Evolutionary conservation across 2,329 filamentous ascomycete genomes (phyloP).

Genomic region (Cucurbitaria berberidis): DNA sequence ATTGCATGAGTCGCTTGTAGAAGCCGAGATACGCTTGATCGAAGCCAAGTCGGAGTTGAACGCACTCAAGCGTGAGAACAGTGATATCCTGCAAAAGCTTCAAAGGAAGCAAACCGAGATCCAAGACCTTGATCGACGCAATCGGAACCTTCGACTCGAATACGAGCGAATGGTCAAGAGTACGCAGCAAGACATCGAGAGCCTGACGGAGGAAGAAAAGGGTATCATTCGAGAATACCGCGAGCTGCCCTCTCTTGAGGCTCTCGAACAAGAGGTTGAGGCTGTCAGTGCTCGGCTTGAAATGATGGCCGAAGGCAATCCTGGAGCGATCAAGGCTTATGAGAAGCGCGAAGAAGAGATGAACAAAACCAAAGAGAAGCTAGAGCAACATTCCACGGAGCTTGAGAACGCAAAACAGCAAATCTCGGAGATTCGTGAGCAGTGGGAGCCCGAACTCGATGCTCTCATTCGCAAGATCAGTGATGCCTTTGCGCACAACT

Average conservation of each 20-base stretch:
- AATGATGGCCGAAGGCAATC: conserved; percentile 79
- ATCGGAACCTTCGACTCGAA: conserved; percentile 13
- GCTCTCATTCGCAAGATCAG: conserved; percentile 80
- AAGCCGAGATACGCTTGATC: conserved; percentile 72
- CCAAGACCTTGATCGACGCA: conserved; percentile 20
- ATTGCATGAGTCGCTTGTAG: conserved; percentile 68
- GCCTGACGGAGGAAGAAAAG: conserved; percentile 35
- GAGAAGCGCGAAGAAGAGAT: conserved; percentile 64
- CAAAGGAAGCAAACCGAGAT: conserved; percentile 30
- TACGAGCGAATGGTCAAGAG: conserved; percentile 24
- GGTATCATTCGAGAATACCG: conserved; percentile 26
- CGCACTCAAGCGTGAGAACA: conserved; percentile 70
- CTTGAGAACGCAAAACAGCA: conserved; percentile 62
- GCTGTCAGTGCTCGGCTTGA: conserved; percentile 77
- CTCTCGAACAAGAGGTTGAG: conserved; percentile 74
- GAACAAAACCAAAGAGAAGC: conserved; percentile 64
- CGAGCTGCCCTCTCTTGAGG: conserved; percentile 52
- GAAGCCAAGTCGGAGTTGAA: conserved; percentile 84
- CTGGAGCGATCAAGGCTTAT: conserved; percentile 76
- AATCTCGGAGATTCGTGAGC: conserved; percentile 69
- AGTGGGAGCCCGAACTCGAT: conserved; percentile 87
- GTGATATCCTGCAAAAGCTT: conserved; percentile 41
- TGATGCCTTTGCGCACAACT: conserved; percentile 89
- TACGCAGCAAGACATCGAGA: conserved; percentile 19
- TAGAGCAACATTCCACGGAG: conserved; percentile 61